Conservation (phyloP, 257 asterid species). For the Capsicum rhomboideum region DNA sequence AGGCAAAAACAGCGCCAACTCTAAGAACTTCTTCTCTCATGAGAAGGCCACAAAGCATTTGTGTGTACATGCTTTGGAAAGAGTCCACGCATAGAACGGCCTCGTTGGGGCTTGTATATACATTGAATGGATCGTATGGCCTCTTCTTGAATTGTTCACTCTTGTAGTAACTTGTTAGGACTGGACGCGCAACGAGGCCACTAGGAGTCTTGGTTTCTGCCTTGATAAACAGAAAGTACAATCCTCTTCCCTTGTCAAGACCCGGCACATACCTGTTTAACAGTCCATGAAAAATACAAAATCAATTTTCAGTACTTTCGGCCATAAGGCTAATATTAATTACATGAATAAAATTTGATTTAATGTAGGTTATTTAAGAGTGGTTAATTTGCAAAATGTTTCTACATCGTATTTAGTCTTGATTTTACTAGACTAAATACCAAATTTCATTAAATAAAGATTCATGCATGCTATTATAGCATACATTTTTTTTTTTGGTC, state of each 20-base stretch:
- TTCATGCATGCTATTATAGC: neutral
- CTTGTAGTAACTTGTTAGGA: slow-evolving; percentile 75
- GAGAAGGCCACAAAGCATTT: slow-evolving; percentile 77
- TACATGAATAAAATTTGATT: neutral
- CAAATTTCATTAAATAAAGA: neutral
- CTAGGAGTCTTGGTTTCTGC: slow-evolving; percentile 68
- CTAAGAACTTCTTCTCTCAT: slow-evolving; percentile 64
- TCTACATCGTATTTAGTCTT: neutral
- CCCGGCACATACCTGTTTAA: slow-evolving; percentile 53
- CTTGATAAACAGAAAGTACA: slow-evolving; percentile 63
- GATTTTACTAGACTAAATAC: neutral
- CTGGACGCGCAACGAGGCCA: slow-evolving; percentile 77
- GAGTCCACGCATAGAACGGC: slow-evolving; percentile 68
- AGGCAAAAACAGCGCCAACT: slow-evolving; percentile 83
- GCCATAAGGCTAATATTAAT: neutral
- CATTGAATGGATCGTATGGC: slow-evolving; percentile 52
- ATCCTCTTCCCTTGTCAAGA: slow-evolving; percentile 66
- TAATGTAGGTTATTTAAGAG: neutral
- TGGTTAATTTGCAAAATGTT: neutral
- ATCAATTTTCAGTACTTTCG: neutral
- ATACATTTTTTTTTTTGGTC: neutral
- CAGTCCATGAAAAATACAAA: neutral
- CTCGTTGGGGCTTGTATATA: slow-evolving; percentile 76
- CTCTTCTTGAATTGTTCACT: slow-evolving; percentile 67
- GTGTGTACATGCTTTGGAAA: slow-evolving; percentile 75